These are phyloP conservation scores for Gonapodya prolifera DNA, from an alignment of 192 early-diverging fungal species.

Conservation along the genomic window DNA sequence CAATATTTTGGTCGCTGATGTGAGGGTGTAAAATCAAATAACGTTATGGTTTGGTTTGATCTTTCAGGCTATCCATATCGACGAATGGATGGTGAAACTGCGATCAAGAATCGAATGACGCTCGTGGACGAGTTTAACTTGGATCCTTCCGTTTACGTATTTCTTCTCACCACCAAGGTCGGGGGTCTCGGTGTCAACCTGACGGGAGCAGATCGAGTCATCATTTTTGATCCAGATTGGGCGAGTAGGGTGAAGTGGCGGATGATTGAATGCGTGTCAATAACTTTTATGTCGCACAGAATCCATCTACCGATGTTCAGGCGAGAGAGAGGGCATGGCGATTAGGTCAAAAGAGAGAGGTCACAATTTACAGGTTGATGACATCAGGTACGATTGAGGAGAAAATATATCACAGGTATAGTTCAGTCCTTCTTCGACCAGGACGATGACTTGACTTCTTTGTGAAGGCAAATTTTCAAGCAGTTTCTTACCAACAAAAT, in stretches of 20 bases:
- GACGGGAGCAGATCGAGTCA: constrained; percentile 83
- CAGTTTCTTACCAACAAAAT: constrained; percentile 96
- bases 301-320: constrained; percentile 91
- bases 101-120: constrained; percentile 67
- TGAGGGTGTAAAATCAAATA: neutral
- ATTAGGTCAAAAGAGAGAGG: constrained; percentile 73
- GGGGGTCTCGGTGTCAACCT: constrained; percentile 93
- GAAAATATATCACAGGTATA: constrained; percentile 13
- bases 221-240: constrained; percentile 98
- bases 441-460: constrained; percentile 89
- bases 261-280: neutral
- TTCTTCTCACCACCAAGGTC: constrained; percentile 94
- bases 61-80: constrained; percentile 42
- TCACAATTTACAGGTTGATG: constrained; percentile 92
- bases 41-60: constrained; percentile 9
- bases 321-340: constrained; percentile 93
- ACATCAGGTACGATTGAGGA: constrained; percentile 39
- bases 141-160: constrained; percentile 58
- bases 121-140: constrained; percentile 84
- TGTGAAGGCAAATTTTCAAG: constrained; percentile 80
- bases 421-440: constrained; percentile 43
- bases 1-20: neutral
- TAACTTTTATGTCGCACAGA: constrained; percentile 16
- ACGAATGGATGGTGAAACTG: constrained; percentile 94
- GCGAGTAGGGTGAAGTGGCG: constrained; percentile 6